Evolutionary conservation across 1,139 yeast species (phyloP), one percentile per base, ranked within the genome.

Genomic region (Yamadazyma trypodendri): DNA sequence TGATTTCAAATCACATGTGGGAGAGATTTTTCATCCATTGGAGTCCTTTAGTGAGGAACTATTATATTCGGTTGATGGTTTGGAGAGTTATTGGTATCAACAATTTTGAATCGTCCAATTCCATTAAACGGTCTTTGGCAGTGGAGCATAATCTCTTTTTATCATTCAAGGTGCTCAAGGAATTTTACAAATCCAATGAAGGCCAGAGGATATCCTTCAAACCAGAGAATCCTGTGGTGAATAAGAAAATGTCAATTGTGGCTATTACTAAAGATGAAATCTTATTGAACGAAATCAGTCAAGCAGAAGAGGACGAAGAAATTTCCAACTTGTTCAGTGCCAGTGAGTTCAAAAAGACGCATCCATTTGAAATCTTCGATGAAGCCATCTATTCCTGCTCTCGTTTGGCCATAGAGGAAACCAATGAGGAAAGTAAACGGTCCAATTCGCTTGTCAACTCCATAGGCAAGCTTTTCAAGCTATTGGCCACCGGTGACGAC

Each of bases 351-450:
- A 57, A 70, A 33, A 72, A 75, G 46, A 69, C 77, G 1, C 82
- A 81, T 56, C 79, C 89, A 1, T 85, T 72, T 58, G 95, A 85
- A 50, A 76, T 84, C 4, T 77, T 84, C 48, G 95, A 85, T 55
- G 92, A 84, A 49, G 82, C 87, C 2, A 79, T 84, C 20, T 84
- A 84, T 55, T 74, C 84, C 2, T 75, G 77, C 40, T 62, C 75
- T 3, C 52, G 70, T 16, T 52, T 65, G 32, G 64, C 71, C 5
- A 41, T 37, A 14, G 46, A 42, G 9, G 45, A 44, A 3, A 38
- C 34, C 18, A 44, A 41, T 13, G 45, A 40, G 11, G 47, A 36
- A 24, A 16, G 10, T 9, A 36, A 33, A 54, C 20, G 60, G 51
- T 45, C 49, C 3, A 59, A 62, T 37, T 63, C 74, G 1, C 43